Evolutionary conservation across 495 filamentous ascomycete species (phyloP).

Genomic region (Aspergillus sclerotioniger): DNA sequence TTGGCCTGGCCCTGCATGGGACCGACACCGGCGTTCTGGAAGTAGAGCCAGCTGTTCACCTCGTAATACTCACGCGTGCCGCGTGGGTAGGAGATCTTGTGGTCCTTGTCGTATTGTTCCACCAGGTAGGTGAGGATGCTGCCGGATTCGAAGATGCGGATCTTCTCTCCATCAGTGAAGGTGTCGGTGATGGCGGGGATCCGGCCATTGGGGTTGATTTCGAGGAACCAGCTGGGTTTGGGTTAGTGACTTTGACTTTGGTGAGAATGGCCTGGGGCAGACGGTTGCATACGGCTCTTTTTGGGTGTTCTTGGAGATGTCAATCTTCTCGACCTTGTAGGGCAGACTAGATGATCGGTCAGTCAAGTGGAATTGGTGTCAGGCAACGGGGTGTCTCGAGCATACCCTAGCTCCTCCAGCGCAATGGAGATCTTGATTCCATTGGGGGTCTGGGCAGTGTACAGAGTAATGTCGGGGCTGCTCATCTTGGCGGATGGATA

Average conservation of each 20-base stretch:
- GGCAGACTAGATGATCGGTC: slow-evolving; percentile 36
- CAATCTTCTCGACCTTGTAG: slow-evolving; percentile 66
- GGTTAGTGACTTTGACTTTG: not conserved
- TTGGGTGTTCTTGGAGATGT: slow-evolving; percentile 69
- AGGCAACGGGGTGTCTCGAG: not conserved
- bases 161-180: slow-evolving; percentile 65
- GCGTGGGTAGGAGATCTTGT: slow-evolving; percentile 79
- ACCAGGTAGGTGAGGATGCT: slow-evolving; percentile 85
- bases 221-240: slow-evolving; percentile 67
- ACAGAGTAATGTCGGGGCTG: slow-evolving; percentile 46
- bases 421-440: slow-evolving; percentile 78
- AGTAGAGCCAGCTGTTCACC: slow-evolving; percentile 74
- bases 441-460: slow-evolving; percentile 54
- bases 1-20: slow-evolving; percentile 95
- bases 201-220: slow-evolving; percentile 92
- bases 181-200: slow-evolving; percentile 89
- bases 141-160: slow-evolving; percentile 80
- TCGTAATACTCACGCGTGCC: slow-evolving; percentile 77
- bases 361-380: slow-evolving; percentile 16
- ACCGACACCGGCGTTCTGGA: slow-evolving; percentile 74
- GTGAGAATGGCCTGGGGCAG: not conserved
- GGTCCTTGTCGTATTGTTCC: slow-evolving; percentile 73
- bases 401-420: slow-evolving; percentile 77
- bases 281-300: slow-evolving; percentile 60
- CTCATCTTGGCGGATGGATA: slow-evolving; percentile 23